Conservation (phyloP, 1,284 basidiomycete species). For the Abortiporus biennis region DNA sequence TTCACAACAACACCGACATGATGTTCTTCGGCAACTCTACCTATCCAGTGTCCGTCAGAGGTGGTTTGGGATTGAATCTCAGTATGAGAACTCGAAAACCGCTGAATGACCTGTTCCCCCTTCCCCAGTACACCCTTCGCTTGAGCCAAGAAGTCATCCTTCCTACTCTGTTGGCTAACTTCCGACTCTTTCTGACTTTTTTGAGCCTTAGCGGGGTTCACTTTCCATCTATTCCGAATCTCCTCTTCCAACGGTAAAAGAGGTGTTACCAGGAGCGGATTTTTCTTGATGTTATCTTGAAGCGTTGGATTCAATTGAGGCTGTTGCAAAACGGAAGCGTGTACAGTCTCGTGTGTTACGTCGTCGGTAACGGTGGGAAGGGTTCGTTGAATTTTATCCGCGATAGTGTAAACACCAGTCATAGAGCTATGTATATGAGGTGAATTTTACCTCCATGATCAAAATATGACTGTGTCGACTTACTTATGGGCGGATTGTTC, state of each 20-base stretch:
- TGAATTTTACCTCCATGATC: slow-evolving; percentile 1
- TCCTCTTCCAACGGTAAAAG: slow-evolving; percentile 50
- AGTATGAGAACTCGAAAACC: too few relatives aligned
- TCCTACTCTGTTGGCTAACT: too few relatives aligned
- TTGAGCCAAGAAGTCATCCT: neutral
- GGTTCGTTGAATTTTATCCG: slow-evolving; percentile 36
- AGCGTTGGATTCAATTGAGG: slow-evolving; percentile 29
- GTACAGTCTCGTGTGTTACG: slow-evolving; percentile 55
- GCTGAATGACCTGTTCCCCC: too few relatives aligned
- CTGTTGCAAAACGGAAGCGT: slow-evolving; percentile 52
- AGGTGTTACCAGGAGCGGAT: slow-evolving; percentile 37
- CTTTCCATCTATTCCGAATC: slow-evolving; percentile 40
- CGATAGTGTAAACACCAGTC: slow-evolving; percentile 46
- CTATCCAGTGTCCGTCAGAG: too few relatives aligned
- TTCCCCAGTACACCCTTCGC: too few relatives aligned
- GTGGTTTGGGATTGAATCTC: too few relatives aligned
- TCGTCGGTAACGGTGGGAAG: slow-evolving; percentile 40
- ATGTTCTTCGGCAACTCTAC: too few relatives aligned
- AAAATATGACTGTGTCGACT: too few relatives aligned
- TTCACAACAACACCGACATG: too few relatives aligned
- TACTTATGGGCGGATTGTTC: slow-evolving; percentile 54
- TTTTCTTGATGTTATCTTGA: slow-evolving; percentile 27
- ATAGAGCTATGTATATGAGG: slow-evolving; percentile 31
- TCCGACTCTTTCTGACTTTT: slow-evolving; percentile 1
- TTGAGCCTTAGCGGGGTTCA: slow-evolving; percentile 12